Evolutionary conservation across 441 rosid species (phyloP).

Genomic region (Populus hybrid): DNA sequence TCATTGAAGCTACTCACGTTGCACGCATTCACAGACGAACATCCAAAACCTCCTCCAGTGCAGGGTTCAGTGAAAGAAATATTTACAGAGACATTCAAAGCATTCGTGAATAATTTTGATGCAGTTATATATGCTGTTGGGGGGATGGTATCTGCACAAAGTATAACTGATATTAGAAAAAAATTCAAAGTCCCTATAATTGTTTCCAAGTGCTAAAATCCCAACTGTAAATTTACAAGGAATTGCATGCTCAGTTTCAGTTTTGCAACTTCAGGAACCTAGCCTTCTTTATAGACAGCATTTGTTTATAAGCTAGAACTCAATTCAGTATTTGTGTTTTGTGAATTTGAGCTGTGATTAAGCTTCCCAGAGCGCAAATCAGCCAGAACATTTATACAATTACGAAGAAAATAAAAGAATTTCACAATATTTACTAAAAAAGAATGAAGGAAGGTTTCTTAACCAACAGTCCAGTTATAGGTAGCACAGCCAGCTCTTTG

Average conservation of each 20-base stretch:
- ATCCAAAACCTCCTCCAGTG: constrained; percentile 68
- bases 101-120: constrained; percentile 68
- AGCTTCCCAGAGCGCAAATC: background rate
- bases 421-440: constrained; percentile 11
- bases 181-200: background rate
- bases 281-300: background rate
- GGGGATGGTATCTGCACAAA: constrained; percentile 65
- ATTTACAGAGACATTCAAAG: constrained; percentile 66
- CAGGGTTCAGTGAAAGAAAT: constrained; percentile 81
- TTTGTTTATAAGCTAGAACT: background rate
- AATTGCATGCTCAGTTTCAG: background rate
- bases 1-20: constrained; percentile 69
- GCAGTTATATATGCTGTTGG: constrained; percentile 76
- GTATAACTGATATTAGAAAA: constrained; percentile 16
- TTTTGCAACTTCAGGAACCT: background rate
- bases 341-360: background rate
- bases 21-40: constrained; percentile 77
- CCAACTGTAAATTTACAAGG: background rate
- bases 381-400: background rate
- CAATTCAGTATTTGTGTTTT: background rate
- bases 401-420: background rate
- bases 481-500: constrained; percentile 51
- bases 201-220: background rate
- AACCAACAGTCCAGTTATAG: constrained; percentile 85
- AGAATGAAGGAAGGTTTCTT: constrained; percentile 30